Conservation (phyloP, 2,329 filamentous ascomycete species). For the Aspergillus fructus region DNA sequence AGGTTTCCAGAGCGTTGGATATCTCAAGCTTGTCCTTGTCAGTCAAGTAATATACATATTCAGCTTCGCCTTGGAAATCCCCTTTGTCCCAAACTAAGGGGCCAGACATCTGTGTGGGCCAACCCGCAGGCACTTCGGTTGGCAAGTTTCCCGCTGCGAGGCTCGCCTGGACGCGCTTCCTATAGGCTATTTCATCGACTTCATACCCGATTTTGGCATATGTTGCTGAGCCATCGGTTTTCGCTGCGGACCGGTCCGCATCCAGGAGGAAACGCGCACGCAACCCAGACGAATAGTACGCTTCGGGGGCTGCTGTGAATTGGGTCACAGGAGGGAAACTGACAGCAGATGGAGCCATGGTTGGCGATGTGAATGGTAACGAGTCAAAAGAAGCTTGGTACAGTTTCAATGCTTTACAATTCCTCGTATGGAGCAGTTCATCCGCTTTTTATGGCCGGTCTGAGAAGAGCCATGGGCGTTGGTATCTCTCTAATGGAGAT, state of each 20-base stretch:
- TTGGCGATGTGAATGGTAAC: slow-evolving; percentile 4
- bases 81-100: slow-evolving; percentile 9
- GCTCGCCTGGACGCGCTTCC: slow-evolving; percentile 13
- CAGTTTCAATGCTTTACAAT: background rate
- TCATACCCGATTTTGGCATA: slow-evolving; percentile 15
- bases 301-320: slow-evolving; percentile 6
- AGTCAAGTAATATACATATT: slow-evolving; percentile 15
- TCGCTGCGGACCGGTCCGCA: slow-evolving; percentile 11
- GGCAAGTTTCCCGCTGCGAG: slow-evolving; percentile 9
- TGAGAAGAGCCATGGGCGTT: background rate
- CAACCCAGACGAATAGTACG: slow-evolving; percentile 14
- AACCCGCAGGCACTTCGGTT: slow-evolving; percentile 10
- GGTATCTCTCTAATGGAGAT: background rate
- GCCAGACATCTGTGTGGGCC: slow-evolving; percentile 13
- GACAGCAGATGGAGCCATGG: slow-evolving; percentile 10
- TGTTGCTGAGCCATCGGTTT: background rate
- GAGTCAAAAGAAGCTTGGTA: background rate
- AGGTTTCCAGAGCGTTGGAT: slow-evolving; percentile 5
- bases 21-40: slow-evolving; percentile 11
- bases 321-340: slow-evolving; percentile 2
- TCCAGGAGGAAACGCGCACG: slow-evolving; percentile 12
- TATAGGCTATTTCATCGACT: slow-evolving; percentile 13
- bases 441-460: slow-evolving; percentile 8
- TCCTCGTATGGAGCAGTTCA: background rate
- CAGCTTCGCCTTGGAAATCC: slow-evolving; percentile 8